Evolutionary conservation across 2,329 filamentous ascomycete genomes (phyloP).

Genomic region (Ophiostoma perfectum): DNA sequence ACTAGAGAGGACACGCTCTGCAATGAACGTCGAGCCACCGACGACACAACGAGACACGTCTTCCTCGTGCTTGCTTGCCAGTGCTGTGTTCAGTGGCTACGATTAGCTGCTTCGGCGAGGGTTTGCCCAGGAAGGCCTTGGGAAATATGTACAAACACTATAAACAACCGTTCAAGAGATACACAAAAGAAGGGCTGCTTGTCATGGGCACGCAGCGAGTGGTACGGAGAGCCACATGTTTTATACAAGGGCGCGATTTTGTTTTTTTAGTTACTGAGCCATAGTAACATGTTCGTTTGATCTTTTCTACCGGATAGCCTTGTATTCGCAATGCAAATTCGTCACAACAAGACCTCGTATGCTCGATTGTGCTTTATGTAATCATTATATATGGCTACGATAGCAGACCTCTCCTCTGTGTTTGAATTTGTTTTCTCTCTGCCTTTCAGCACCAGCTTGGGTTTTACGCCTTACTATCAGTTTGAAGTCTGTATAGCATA

Average conservation of each 20-base stretch:
- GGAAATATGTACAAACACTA: slow-evolving; percentile 9
- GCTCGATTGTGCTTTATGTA: no score
- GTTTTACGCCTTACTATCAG: not conserved
- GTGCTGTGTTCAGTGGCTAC: not conserved
- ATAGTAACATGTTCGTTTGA: slow-evolving; percentile 9
- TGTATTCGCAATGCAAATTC: no score
- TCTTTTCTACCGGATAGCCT: not conserved
- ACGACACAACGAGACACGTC: not conserved
- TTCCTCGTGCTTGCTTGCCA: not conserved
- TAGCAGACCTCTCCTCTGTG: not conserved
- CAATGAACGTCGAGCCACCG: not conserved
- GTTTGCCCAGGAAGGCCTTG: not conserved
- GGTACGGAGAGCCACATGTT: not conserved
- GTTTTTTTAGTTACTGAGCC: not conserved
- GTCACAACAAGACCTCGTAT: no score
- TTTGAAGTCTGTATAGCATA: not conserved
- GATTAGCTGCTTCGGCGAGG: not conserved
- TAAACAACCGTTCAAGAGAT: not conserved
- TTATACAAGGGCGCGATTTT: not conserved
- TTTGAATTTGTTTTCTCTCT: not conserved
- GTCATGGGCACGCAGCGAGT: slow-evolving; percentile 4
- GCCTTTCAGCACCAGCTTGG: not conserved
- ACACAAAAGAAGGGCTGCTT: not conserved
- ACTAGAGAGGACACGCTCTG: not conserved
- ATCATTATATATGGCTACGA: no score